These are phyloP conservation scores for Mortierella sp. DNA, from an alignment of 371 early-diverging fungal genomes.

Conservation along the genomic window DNA sequence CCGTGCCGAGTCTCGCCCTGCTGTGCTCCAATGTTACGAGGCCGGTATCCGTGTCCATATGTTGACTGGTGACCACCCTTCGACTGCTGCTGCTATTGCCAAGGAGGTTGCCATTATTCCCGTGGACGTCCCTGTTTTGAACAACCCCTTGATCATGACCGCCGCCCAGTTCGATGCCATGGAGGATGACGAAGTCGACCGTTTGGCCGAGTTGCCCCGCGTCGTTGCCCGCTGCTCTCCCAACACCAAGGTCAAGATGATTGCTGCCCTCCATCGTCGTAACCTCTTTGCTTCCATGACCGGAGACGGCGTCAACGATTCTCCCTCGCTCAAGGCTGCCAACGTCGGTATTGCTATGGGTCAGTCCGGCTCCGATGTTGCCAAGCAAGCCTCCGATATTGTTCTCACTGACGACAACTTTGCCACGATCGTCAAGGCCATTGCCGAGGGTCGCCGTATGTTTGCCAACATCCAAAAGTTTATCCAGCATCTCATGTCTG, in stretches of 20 bases:
- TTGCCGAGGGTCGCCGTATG: slow-evolving; percentile 89
- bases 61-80: slow-evolving; percentile 96
- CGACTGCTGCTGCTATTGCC: slow-evolving; percentile 95
- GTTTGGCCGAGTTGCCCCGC: slow-evolving; percentile 83
- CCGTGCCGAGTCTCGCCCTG: slow-evolving; percentile 79
- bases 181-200: slow-evolving; percentile 84
- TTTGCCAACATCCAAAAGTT: slow-evolving; percentile 96
- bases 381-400: slow-evolving; percentile 94
- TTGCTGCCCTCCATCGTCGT: slow-evolving; percentile 92
- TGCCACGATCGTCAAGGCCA: slow-evolving; percentile 87
- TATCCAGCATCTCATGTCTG: slow-evolving; percentile 89
- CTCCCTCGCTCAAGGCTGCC: slow-evolving; percentile 90
- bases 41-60: slow-evolving; percentile 96
- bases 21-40: slow-evolving; percentile 87
- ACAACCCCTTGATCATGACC: slow-evolving; percentile 79
- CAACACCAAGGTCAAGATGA: slow-evolving; percentile 97
- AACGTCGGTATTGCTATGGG: slow-evolving; percentile 96
- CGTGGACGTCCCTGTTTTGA: slow-evolving; percentile 52
- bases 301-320: slow-evolving; percentile 95
- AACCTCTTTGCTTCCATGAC: slow-evolving; percentile 80
- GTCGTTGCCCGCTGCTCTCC: slow-evolving; percentile 97
- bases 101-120: slow-evolving; percentile 91
- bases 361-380: slow-evolving; percentile 89
- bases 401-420: slow-evolving; percentile 92
- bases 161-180: slow-evolving; percentile 88